Evolutionary conservation across 352 stramenopile species (phyloP).

Genomic region (Chrysophaeum taylorii): DNA sequence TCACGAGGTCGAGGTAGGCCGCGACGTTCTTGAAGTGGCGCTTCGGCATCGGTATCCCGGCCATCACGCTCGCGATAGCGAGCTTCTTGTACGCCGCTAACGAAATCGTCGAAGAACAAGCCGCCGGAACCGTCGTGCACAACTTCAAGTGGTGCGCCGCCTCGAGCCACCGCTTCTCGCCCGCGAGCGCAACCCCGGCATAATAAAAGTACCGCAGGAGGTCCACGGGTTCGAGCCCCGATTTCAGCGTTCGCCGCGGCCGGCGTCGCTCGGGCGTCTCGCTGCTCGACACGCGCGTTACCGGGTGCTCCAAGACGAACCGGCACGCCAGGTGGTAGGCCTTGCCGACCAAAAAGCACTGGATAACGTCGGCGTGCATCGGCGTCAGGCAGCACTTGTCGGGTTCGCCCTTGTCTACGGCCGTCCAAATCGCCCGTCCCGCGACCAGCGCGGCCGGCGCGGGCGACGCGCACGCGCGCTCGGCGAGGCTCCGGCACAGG

Average conservation of each 20-base stretch:
- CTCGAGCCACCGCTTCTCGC: conserved; percentile 60
- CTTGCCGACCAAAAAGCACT: neutral
- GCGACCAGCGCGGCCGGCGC: no score
- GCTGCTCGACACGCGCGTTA: neutral
- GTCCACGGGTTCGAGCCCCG: conserved; percentile 35
- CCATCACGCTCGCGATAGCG: conserved; percentile 53
- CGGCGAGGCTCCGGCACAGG: no score
- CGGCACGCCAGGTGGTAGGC: neutral
- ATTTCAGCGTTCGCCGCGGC: neutral
- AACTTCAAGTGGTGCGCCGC: conserved; percentile 52
- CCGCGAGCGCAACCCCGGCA: conserved; percentile 54
- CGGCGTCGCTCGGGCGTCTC: neutral
- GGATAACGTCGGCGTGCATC: neutral
- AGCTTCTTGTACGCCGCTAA: conserved; percentile 69
- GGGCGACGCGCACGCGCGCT: no score
- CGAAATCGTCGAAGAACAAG: conserved; percentile 58
- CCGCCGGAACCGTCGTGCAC: conserved; percentile 46
- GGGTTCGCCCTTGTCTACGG: no score
- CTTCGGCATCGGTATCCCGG: no score
- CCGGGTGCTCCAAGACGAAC: neutral
- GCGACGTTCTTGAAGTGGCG: no score
- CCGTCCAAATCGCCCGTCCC: no score
- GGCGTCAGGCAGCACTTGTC: conserved; percentile 3
- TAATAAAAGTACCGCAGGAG: conserved; percentile 70
- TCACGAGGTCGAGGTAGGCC: no score